Conservation (phyloP, 73 alveolate species). For the Uronychia setigera region DNA sequence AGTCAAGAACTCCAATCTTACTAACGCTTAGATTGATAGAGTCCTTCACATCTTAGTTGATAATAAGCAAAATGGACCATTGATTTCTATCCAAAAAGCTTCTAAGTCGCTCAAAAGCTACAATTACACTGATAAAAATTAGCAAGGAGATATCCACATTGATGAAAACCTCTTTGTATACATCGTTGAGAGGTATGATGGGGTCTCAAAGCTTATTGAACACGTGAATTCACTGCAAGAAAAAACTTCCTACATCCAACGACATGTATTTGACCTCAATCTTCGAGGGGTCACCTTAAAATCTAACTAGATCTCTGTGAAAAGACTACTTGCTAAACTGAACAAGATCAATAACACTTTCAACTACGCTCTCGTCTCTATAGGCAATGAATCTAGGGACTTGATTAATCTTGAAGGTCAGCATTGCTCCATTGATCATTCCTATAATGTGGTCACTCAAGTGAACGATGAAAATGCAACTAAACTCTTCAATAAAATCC, state of each 20-base stretch:
- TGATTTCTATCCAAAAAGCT: slow-evolving; percentile 15
- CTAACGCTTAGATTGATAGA: slow-evolving; percentile 37
- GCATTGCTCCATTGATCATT: slow-evolving; percentile 38
- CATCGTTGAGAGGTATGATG: slow-evolving; percentile 57
- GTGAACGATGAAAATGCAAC: slow-evolving; percentile 46
- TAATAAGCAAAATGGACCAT: slow-evolving; percentile 23
- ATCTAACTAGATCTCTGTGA: slow-evolving; percentile 40
- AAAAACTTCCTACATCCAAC: slow-evolving; percentile 35
- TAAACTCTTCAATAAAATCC: slow-evolving; percentile 17
- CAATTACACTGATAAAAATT: slow-evolving; percentile 21
- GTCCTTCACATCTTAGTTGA: slow-evolving; percentile 43
- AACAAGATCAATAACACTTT: slow-evolving; percentile 23
- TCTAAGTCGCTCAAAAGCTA: slow-evolving; percentile 31
- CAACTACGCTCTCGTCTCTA: slow-evolving; percentile 18
- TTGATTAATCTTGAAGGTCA: slow-evolving; percentile 42
- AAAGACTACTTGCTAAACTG: slow-evolving; percentile 30
- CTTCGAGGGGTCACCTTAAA: slow-evolving; percentile 37
- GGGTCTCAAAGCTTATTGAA: slow-evolving; percentile 32
- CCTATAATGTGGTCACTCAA: slow-evolving; percentile 21
- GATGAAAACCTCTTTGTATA: slow-evolving; percentile 57
- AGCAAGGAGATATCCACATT: slow-evolving; percentile 16
- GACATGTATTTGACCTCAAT: slow-evolving; percentile 47
- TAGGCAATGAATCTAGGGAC: slow-evolving; percentile 40
- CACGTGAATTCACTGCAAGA: slow-evolving; percentile 20
- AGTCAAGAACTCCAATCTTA: slow-evolving; percentile 19